Evolutionary conservation across 2,329 filamentous ascomycete genomes (phyloP), one percentile per base, ranked within the genome.

Genomic region (Atkinsonella hypoxylon): DNA sequence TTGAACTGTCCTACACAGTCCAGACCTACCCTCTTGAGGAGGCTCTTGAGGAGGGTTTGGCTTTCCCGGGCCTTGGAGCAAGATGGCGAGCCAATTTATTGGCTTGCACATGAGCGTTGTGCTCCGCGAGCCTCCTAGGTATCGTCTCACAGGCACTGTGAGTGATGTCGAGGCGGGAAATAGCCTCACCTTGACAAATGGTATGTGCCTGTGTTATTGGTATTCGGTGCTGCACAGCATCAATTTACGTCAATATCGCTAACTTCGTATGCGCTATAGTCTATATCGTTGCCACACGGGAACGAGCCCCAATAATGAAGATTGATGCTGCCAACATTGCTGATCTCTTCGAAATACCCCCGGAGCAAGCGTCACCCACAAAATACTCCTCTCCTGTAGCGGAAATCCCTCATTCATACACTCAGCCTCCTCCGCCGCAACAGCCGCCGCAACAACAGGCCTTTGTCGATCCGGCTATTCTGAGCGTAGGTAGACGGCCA

Each of bases 391-490:
- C 61, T 51, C 57, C 63, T 20, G 48, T 57, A 30, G 51, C 55
- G 50, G 58, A 58, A 55, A 50, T 59, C 17, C 39, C 32, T n/a
- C 7, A 26, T 11, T 9, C 41, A 22, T 26, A 48, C n/a, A 10
- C 12, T 11, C 62, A 20, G 58, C 62, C 13, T 56, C 64, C 15
- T 49, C 56, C 5, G 51, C 63, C 20, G 51, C 61, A n/a, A 55
- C 38, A 60, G 48, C 64, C 60, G 38, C 57, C 60, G 43, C 53
- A 58, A 48, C 64, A 69, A 55, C 58, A 69, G 31, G 59, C 72
- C 0, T 89, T 93, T 60, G 76, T 83, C n/a, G 88, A 94, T 59
- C 88, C 88, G 11, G 88, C 88, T 3, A 94, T 94, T 50, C 64
- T 94, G 44, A 89, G 87, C 62, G 78, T 87, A 47, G 72, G 72